These are phyloP conservation scores for Kazachstania bromeliacearum DNA, from an alignment of 805 yeast species.

Conservation along the genomic window DNA sequence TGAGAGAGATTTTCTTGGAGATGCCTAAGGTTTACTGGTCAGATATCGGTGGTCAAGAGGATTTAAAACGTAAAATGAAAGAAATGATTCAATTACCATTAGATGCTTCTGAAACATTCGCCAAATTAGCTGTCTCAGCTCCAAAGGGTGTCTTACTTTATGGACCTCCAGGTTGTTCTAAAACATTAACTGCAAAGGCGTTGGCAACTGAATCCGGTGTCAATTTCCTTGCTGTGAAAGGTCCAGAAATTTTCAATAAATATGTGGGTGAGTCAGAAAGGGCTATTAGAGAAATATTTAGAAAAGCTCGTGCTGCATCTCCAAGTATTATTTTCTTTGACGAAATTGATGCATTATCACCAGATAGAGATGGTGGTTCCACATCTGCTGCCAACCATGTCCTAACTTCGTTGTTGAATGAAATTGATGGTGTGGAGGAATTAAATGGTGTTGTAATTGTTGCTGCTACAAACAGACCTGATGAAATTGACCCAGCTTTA, in stretches of 20 bases:
- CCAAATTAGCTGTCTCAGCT: constrained; percentile 68
- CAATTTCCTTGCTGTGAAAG: constrained; percentile 89
- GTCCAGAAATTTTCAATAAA: constrained; percentile 91
- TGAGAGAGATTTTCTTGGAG: constrained; percentile 90
- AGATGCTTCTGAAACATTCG: constrained; percentile 69
- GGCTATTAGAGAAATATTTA: constrained; percentile 85
- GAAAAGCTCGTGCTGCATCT: constrained; percentile 89
- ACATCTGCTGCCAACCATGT: constrained; percentile 77
- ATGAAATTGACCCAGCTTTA: constrained; percentile 84
- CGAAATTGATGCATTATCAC: constrained; percentile 90
- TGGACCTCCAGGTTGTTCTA: constrained; percentile 98
- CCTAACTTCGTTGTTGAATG: constrained; percentile 81
- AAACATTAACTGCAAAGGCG: constrained; percentile 90
- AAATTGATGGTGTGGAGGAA: constrained; percentile 95
- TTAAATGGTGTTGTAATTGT: constrained; percentile 85
- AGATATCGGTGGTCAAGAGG: constrained; percentile 93
- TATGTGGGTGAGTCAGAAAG: constrained; percentile 94
- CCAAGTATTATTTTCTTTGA: constrained; percentile 93
- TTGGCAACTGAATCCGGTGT: constrained; percentile 92
- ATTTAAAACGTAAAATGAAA: constrained; percentile 64
- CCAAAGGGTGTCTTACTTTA: constrained; percentile 90
- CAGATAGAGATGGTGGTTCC: constrained; percentile 54
- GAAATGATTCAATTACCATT: constrained; percentile 92
- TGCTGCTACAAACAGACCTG: constrained; percentile 96
- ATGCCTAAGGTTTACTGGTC: constrained; percentile 91